Evolutionary conservation across 345 rosid species (phyloP).

Genomic region (Pistacia atlantica): DNA sequence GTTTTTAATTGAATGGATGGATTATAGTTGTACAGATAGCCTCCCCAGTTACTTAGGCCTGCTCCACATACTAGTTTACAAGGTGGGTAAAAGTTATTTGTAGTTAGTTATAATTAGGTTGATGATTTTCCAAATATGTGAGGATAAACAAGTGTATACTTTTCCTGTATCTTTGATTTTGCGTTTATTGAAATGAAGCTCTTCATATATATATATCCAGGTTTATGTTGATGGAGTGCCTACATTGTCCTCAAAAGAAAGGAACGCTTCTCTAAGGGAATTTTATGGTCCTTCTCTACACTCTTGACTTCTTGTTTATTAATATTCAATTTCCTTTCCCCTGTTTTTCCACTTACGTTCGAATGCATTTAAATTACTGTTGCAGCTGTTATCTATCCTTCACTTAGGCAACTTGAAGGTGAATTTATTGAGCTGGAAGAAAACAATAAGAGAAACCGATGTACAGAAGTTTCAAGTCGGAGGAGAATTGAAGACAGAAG

Average conservation of each 20-base stretch:
- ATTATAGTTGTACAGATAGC: conserved; percentile 59
- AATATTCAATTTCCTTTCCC: neutral
- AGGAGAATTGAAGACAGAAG: conserved; percentile 36
- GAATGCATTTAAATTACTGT: conserved; percentile 11
- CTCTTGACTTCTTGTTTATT: neutral
- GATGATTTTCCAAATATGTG: too few relatives aligned
- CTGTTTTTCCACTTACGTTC: neutral
- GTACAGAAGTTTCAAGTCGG: conserved; percentile 23
- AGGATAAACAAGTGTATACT: neutral
- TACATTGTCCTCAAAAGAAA: conserved; percentile 50
- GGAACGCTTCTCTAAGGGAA: conserved; percentile 60
- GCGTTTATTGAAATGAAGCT: conserved; percentile 8
- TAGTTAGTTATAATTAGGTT: neutral
- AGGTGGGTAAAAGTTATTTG: conserved; percentile 32
- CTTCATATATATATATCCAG: conserved; percentile 25
- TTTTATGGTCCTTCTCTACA: conserved; percentile 55
- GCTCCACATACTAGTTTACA: conserved; percentile 57
- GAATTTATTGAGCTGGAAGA: conserved; percentile 37
- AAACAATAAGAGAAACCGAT: conserved; percentile 15
- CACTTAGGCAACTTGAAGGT: conserved; percentile 52
- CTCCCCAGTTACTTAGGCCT: conserved; percentile 60
- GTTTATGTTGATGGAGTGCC: conserved; percentile 68
- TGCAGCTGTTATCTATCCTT: conserved; percentile 71
- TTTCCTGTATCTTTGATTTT: neutral
- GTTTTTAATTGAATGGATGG: conserved; percentile 71